These are phyloP conservation scores for Clitocybe nebularis DNA, from an alignment of 1,284 basidiomycete species.

Conservation along the genomic window DNA sequence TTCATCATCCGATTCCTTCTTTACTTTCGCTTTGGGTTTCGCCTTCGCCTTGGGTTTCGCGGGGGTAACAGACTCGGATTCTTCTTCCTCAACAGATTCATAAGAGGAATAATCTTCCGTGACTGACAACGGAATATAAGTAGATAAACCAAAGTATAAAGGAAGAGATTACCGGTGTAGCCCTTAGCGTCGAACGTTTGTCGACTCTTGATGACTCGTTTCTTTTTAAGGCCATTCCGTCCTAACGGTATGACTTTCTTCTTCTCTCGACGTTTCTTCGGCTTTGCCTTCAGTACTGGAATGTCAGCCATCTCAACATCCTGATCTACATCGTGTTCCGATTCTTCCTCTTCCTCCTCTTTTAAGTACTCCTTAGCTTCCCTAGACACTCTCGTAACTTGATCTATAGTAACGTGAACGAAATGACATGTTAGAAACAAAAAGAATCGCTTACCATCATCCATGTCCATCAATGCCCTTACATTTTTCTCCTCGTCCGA, in stretches of 20 bases:
- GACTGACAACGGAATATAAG: conserved; percentile 35
- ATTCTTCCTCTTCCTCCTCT: conserved; percentile 28
- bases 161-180: conserved; percentile 54
- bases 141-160: background rate
- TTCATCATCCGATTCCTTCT: conserved; percentile 17
- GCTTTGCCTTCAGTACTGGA: conserved; percentile 35
- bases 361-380: conserved; percentile 13
- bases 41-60: conserved; percentile 33
- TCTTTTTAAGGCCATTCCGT: conserved; percentile 70
- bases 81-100: conserved; percentile 69
- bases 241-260: conserved; percentile 65
- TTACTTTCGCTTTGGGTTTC: conserved; percentile 28
- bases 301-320: conserved; percentile 38
- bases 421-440: conserved; percentile 3
- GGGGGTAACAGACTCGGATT: too few species aligned
- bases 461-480: conserved; percentile 71
- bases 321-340: conserved; percentile 22
- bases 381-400: conserved; percentile 42
- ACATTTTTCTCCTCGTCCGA: conserved; percentile 45
- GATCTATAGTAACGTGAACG: conserved; percentile 26
- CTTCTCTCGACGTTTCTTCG: conserved; percentile 54
- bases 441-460: conserved; percentile 50
- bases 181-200: conserved; percentile 59
- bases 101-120: conserved; percentile 77
- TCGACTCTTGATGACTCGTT: conserved; percentile 55